Base-by-base conservation (phyloP, 1,284 basidiomycete genomes). In the Trametes sp. region DNA sequence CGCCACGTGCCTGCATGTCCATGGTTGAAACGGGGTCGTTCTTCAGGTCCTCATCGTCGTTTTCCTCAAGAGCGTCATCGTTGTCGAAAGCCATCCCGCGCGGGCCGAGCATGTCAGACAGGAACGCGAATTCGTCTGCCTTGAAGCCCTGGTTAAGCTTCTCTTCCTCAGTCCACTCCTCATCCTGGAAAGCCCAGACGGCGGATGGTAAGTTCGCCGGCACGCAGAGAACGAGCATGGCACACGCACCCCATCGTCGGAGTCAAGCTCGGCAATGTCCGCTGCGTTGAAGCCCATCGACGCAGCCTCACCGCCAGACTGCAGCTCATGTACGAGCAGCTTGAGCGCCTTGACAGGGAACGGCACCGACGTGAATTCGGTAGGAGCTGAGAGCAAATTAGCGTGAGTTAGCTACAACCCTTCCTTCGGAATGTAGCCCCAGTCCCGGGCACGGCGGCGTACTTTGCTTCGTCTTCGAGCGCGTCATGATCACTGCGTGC, bases 291-390 rank as follows among this genome's bases (percentile, higher is more conserved):
- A 82, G 4, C 80, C 78, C 53, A 91, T 82, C 14, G 86, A 82
- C 6, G 90, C 85, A 0, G 87, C 81, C 69, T 92, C 91, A 21
- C 88, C 89, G 52, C 86, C 86, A 13, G 86, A 84, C 69, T 92
- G 89, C 21, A 96, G 81, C 67, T 98, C 96, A 61, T 89, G 89
- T 48, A 98, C 74, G 21, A 98, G 81, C 21, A 98, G 81, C 76
- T 98, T 98, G 75, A 98, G 82, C 1, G 90, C 92, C 78, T 98
- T 98, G 62, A 95, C 87, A 0, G 90, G 92, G 87, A 98, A 97
- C 0, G 92, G 83, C 46, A 98, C 87, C 44, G 84, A 84, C 1
- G 92, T 93, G 75, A 94, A 98, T 75, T 95, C 88, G 63, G 90
- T 89, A 0, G 96, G 96, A 38, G 83, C 93, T 96, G 72, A 69